Evolutionary conservation across 495 filamentous ascomycete genomes (phyloP).

Genomic region (Polyplosphaeria fusca): DNA sequence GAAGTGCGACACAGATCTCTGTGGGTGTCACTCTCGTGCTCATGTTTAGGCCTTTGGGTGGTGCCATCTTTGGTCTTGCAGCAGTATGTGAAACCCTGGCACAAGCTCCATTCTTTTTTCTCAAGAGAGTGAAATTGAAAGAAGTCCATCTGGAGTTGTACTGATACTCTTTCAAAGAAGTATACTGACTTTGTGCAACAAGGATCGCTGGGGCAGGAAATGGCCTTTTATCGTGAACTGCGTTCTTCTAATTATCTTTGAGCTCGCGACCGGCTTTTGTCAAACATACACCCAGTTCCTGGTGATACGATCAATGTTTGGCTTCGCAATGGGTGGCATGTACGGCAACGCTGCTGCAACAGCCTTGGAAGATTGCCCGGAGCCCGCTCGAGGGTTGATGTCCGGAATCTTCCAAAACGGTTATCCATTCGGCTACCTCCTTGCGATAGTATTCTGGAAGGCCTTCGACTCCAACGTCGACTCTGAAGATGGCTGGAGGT

Average conservation of each 20-base stretch:
- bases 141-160: too few relatives aligned
- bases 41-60: constrained; percentile 72
- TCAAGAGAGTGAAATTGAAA: too few relatives aligned
- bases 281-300: constrained; percentile 75
- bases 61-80: constrained; percentile 71
- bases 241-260: constrained; percentile 73
- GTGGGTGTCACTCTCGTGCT: constrained; percentile 85
- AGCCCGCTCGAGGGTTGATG: constrained; percentile 67
- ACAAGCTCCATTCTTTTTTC: too few relatives aligned
- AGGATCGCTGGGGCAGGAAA: constrained; percentile 82
- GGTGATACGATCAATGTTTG: constrained; percentile 76
- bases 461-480: constrained; percentile 17
- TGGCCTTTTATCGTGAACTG: constrained; percentile 86
- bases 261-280: constrained; percentile 76
- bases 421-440: constrained; percentile 81
- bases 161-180: too few relatives aligned
- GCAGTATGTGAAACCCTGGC: too few relatives aligned
- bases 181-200: too few relatives aligned
- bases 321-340: constrained; percentile 82
- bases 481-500: constrained; percentile 25
- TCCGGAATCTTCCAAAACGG: constrained; percentile 84
- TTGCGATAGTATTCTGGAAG: constrained; percentile 72
- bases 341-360: constrained; percentile 86
- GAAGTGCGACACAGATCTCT: constrained; percentile 68
- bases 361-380: constrained; percentile 76